phyloP scores from a whole-genome alignment of 2,329 filamentous ascomycete species.

The Fusarium mangiferae region DNA sequence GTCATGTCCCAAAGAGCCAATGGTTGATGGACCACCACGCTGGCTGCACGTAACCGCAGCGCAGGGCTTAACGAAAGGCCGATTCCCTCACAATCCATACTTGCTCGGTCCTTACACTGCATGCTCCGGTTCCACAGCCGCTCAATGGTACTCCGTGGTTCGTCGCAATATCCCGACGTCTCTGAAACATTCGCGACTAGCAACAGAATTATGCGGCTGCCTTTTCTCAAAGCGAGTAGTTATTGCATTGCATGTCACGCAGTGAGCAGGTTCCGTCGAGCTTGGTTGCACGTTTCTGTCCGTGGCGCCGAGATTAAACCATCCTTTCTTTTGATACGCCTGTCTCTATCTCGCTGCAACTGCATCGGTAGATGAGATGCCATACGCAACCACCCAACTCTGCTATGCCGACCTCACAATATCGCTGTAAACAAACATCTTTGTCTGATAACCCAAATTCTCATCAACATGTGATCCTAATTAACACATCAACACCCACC shows the following conservation, averaged over 20 bases:
- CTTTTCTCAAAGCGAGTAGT: constrained; percentile 7
- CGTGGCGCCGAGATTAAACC: constrained; percentile 19
- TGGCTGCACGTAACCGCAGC: constrained; percentile 24
- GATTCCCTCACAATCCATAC: neutral
- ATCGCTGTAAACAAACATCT: constrained; percentile 26
- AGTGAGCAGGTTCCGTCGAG: neutral
- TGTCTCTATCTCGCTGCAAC: constrained; percentile 12
- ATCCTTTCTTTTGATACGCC: constrained; percentile 33
- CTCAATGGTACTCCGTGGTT: neutral
- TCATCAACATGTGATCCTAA: constrained; percentile 33
- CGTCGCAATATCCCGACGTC: constrained; percentile 10
- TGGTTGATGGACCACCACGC: neutral
- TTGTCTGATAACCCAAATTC: constrained; percentile 16
- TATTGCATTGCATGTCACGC: constrained; percentile 22
- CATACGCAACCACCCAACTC: constrained; percentile 13
- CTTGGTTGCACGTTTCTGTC: constrained; percentile 8
- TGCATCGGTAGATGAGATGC: neutral
- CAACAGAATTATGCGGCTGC: constrained; percentile 2
- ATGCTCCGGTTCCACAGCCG: neutral
- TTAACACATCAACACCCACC: constrained; percentile 23
- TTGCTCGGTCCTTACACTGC: neutral
- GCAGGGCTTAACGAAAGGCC: constrained; percentile 24
- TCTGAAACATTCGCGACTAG: neutral
- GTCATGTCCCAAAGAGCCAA: constrained; percentile 3
- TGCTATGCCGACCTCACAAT: constrained; percentile 16